Evolutionary conservation across 768 basidiomycete genomes (phyloP).

Genomic region (Kwoniella europaea): DNA sequence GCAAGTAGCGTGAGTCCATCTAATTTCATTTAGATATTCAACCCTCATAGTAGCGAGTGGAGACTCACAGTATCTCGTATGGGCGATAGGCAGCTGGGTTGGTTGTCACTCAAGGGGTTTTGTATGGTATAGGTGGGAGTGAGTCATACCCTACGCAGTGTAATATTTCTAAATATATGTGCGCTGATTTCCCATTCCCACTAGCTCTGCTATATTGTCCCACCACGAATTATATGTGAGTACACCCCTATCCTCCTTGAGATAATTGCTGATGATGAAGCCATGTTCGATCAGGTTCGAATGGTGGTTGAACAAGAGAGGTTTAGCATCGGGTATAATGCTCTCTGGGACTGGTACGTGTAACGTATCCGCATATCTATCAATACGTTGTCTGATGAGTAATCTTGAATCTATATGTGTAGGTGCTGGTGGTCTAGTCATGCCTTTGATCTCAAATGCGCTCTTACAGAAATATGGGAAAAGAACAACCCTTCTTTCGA

Average conservation of each 20-base stretch:
- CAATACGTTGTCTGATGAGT: too few species aligned
- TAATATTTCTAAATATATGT: background rate
- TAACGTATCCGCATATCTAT: too few species aligned
- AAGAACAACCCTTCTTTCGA: constrained; percentile 28
- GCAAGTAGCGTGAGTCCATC: constrained; percentile 22
- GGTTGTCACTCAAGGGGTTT: constrained; percentile 34
- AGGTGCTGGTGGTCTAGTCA: constrained; percentile 41
- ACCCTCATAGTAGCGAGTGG: background rate
- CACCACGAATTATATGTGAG: constrained; percentile 39
- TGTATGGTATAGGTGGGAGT: constrained; percentile 41
- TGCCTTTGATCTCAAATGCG: constrained; percentile 33
- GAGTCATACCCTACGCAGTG: constrained; percentile 8
- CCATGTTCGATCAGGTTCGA: constrained; percentile 22
- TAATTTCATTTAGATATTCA: background rate
- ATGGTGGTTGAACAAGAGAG: constrained; percentile 33
- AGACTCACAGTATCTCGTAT: background rate
- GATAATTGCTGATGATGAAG: background rate
- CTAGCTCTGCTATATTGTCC: constrained; percentile 40
- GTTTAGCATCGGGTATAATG: constrained; percentile 38
- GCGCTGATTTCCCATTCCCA: too few species aligned
- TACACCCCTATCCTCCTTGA: background rate
- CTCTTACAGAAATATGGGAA: constrained; percentile 27
- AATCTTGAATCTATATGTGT: background rate
- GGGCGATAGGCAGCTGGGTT: constrained; percentile 21
- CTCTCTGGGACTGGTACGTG: constrained; percentile 38